Evolutionary conservation across 192 early-diverging fungal species (phyloP), one percentile per base, ranked within the genome.

Genomic region (Gryganskiella cystojenkinii): DNA sequence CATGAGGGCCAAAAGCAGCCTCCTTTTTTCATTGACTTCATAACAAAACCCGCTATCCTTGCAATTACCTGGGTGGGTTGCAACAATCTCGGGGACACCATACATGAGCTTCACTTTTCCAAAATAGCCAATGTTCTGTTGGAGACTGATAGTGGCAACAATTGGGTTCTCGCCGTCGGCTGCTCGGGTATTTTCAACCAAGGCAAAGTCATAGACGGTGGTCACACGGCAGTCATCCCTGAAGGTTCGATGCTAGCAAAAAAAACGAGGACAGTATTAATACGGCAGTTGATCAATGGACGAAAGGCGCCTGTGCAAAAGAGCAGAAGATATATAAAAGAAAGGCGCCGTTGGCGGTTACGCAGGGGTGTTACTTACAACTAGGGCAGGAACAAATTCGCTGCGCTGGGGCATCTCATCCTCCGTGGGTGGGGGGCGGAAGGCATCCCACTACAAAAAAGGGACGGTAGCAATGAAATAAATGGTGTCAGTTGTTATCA

Each of bases 81-180:
- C 64, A 27, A 75, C 64, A 14, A 28, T 30, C 24, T 75, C 72
- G 9, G 72, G 64, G 19, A 35, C 52, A 14, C 64, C 72, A 43
- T 40, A 61, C 0, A 15, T 13, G 30, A 75, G 15, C 9, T 50
- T 8, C 11, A 61, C 53, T 3, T 55, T 61, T 27, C 72, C 72
- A 53, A 66, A 75, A 34, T 67, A 75, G 5, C 57, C 64, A 35
- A 24, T n/a, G 9, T n/a, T 17, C 2, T 22, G 28, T 1, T 67
- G 64, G 8, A 75, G 64, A 42, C 43, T 35, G 0, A 66, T 53
- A 24, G 64, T 56, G 43, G 64, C 64, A 15, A 75, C 52, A 27
- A 75, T 75, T 3, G 72, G 64, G 59, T 67, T 67, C 52, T 75
- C n/a, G 27, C 59, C 72, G 1, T 60, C 58, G 19, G 60, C 56